These are phyloP conservation scores for Immersiella caudata DNA, from an alignment of 495 filamentous ascomycete genomes.

Conservation along the genomic window DNA sequence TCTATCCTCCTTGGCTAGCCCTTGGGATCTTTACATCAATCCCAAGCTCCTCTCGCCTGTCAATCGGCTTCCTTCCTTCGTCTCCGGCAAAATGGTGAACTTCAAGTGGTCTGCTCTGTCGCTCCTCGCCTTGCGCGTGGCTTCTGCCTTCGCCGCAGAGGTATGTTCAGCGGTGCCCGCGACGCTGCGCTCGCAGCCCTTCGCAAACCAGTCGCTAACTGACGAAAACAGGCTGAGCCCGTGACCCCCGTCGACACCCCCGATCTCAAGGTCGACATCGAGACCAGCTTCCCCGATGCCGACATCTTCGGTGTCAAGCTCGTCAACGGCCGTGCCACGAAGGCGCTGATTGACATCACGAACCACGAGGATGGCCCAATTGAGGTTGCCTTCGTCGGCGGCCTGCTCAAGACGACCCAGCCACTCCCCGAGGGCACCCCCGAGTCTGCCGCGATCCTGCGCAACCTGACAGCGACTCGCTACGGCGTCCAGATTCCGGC, in stretches of 20 bases:
- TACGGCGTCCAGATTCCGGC: constrained; percentile 78
- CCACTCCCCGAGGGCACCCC: constrained; percentile 53
- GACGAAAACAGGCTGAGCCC: constrained; percentile 34
- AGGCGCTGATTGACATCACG: constrained; percentile 75
- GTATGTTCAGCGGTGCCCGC: constrained; percentile 20
- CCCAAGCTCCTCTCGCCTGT: constrained; percentile 28
- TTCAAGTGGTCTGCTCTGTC: constrained; percentile 71
- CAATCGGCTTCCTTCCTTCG: constrained; percentile 25
- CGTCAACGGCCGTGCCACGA: constrained; percentile 87
- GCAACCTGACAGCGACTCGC: constrained; percentile 78
- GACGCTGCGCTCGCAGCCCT: neutral
- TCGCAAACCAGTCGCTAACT: constrained; percentile 1
- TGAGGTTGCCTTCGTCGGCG: constrained; percentile 75
- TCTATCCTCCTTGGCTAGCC: constrained; percentile 14
- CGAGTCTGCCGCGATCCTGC: constrained; percentile 60
- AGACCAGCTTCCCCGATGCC: constrained; percentile 79
- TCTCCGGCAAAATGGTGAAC: constrained; percentile 66
- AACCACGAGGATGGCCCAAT: constrained; percentile 83
- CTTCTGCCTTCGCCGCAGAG: constrained; percentile 62
- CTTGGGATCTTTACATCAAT: constrained; percentile 20
- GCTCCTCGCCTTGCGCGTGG: constrained; percentile 68
- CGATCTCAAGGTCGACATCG: constrained; percentile 72
- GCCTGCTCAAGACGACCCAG: constrained; percentile 65
- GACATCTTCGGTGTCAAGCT: constrained; percentile 96
- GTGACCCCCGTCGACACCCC: constrained; percentile 49